Conservation (phyloP, 2,329 filamentous ascomycete species). For the Parafenestella ontariensis region DNA sequence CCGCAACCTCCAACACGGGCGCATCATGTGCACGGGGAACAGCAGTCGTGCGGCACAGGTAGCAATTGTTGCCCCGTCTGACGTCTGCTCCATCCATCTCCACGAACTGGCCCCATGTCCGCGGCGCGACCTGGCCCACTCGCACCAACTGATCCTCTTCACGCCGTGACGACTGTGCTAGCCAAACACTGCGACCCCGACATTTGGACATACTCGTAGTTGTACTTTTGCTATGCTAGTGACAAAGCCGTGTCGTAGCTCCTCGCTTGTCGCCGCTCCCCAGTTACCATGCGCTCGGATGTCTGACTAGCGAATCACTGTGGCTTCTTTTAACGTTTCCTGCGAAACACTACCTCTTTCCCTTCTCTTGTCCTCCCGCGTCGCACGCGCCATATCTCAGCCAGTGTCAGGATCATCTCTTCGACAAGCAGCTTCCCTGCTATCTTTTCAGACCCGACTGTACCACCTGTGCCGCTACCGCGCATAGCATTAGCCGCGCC, state of each 20-base stretch:
- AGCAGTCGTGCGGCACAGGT: neutral
- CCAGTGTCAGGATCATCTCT: neutral
- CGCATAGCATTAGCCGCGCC: slow-evolving; percentile 26
- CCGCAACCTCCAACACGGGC: neutral
- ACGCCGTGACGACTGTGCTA: slow-evolving; percentile 4
- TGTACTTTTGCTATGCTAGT: too few relatives aligned
- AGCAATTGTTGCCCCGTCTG: slow-evolving; percentile 17
- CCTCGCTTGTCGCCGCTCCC: slow-evolving; percentile 9
- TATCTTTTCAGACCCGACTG: slow-evolving; percentile 2
- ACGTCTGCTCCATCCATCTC: slow-evolving; percentile 18
- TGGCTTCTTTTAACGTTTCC: neutral
- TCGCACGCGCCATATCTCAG: slow-evolving; percentile 1
- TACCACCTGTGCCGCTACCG: slow-evolving; percentile 17
- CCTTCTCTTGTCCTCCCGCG: slow-evolving; percentile 7
- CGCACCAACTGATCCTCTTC: slow-evolving; percentile 25
- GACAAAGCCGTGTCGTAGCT: too few relatives aligned
- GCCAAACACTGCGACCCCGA: too few relatives aligned
- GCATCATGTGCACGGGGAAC: slow-evolving; percentile 5
- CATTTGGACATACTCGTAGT: too few relatives aligned
- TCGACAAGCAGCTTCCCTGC: slow-evolving; percentile 9
- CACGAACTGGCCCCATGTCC: slow-evolving; percentile 12
- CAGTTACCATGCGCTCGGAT: slow-evolving; percentile 22
- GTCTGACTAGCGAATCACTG: slow-evolving; percentile 10
- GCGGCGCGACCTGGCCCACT: slow-evolving; percentile 36
- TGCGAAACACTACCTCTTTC: neutral